Conservation (phyloP, 2,329 filamentous ascomycete species). For the Ceratocystis diversiconidia region DNA sequence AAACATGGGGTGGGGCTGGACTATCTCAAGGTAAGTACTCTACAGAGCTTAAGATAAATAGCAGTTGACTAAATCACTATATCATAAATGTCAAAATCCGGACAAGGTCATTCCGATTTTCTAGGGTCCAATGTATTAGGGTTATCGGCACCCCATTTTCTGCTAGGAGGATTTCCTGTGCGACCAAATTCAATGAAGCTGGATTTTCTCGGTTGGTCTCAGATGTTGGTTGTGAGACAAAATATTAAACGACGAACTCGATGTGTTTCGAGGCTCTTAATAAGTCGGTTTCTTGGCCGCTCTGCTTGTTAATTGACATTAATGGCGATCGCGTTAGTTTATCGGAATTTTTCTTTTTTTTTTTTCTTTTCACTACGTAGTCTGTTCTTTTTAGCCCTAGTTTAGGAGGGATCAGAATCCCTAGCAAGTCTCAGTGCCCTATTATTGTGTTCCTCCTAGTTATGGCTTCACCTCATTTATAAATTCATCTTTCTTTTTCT, state of each 20-base stretch:
- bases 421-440: background rate
- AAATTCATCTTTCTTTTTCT: too few species aligned
- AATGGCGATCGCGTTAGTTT: background rate
- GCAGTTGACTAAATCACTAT: too few species aligned
- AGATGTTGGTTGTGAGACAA: background rate
- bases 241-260: slow-evolving; percentile 3
- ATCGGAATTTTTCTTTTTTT: background rate
- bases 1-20: background rate
- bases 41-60: background rate
- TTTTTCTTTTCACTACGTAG: background rate
- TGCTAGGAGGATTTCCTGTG: background rate
- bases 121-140: background rate
- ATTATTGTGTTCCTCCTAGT: background rate
- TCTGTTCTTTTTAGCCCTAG: background rate
- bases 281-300: background rate
- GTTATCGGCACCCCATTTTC: background rate
- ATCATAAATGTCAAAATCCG: too few species aligned
- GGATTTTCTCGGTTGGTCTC: slow-evolving; percentile 2
- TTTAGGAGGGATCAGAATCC: background rate
- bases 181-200: background rate
- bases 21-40: background rate
- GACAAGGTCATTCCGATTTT: background rate
- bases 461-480: too few species aligned
- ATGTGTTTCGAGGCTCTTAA: background rate
- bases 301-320: background rate